Conservation (phyloP, 148 eudicot genomes). For the Cornus controversa region DNA sequence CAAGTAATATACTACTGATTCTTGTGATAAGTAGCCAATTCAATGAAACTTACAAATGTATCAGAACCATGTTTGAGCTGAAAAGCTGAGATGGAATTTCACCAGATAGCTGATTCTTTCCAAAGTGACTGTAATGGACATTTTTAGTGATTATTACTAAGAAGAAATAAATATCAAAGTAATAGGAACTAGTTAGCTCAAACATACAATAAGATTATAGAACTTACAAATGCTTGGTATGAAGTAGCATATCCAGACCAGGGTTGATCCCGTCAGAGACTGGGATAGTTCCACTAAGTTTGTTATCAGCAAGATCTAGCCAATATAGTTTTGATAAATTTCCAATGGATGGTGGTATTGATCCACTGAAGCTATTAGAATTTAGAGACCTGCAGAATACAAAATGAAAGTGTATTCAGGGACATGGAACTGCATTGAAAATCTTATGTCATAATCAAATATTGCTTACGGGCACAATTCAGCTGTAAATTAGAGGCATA, state of each 20-base stretch:
- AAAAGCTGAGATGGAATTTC: slow-evolving; percentile 48
- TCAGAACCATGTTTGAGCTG: slow-evolving; percentile 49
- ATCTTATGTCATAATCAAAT: no score
- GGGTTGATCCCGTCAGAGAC: slow-evolving; percentile 56
- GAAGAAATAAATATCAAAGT: background rate
- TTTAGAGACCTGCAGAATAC: slow-evolving; percentile 55
- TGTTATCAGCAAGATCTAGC: slow-evolving; percentile 61
- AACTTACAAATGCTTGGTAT: slow-evolving; percentile 63
- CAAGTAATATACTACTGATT: background rate
- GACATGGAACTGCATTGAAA: no score
- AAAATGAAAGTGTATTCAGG: background rate
- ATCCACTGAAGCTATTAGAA: slow-evolving; percentile 58
- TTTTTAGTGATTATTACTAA: background rate
- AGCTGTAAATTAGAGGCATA: background rate
- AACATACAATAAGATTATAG: background rate
- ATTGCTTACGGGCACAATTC: background rate
- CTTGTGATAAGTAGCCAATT: background rate
- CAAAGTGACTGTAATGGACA: slow-evolving; percentile 48
- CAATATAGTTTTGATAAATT: slow-evolving; percentile 53
- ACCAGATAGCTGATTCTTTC: slow-evolving; percentile 65
- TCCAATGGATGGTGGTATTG: slow-evolving; percentile 47
- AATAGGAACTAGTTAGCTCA: background rate
- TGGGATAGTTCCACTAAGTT: slow-evolving; percentile 57
- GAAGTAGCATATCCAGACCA: slow-evolving; percentile 56
- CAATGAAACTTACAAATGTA: slow-evolving; percentile 58